These are phyloP conservation scores for Lablab purpureus DNA, from an alignment of 306 rosid species.

Conservation along the genomic window DNA sequence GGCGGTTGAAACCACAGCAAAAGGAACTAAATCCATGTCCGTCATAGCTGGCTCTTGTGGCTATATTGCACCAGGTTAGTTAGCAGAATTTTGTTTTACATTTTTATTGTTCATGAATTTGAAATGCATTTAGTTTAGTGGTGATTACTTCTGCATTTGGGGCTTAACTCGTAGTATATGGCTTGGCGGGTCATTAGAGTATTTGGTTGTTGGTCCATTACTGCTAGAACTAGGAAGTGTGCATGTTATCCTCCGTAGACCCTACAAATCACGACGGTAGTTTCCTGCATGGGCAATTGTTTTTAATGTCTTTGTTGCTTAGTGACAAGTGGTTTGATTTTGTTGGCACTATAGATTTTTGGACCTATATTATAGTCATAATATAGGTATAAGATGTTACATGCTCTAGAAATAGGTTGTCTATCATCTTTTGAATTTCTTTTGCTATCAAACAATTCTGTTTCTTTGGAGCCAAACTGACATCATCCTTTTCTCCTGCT, in stretches of 20 bases:
- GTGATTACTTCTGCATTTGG: slow-evolving; percentile 3
- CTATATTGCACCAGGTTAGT: slow-evolving; percentile 99
- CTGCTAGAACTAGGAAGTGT: neutral
- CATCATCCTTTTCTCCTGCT: slow-evolving; percentile 34
- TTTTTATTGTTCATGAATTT: slow-evolving; percentile 8
- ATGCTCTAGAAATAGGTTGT: slow-evolving; percentile 15
- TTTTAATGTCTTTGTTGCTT: slow-evolving; percentile 31
- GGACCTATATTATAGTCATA: neutral
- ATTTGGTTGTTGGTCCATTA: slow-evolving; percentile 24
- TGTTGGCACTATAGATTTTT: slow-evolving; percentile 4
- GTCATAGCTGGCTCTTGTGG: slow-evolving; percentile 96
- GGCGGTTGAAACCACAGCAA: slow-evolving; percentile 66
- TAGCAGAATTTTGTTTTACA: slow-evolving; percentile 37
- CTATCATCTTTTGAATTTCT: slow-evolving; percentile 27
- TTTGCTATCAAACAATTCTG: slow-evolving; percentile 4
- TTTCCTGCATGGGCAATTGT: slow-evolving; percentile 33
- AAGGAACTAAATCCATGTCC: slow-evolving; percentile 83
- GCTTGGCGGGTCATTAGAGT: slow-evolving; percentile 22
- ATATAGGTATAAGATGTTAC: neutral
- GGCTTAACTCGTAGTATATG: slow-evolving; percentile 12
- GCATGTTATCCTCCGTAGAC: slow-evolving; percentile 7
- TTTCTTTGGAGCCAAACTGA: slow-evolving; percentile 18
- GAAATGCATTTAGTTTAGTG: neutral
- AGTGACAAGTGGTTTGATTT: slow-evolving; percentile 12
- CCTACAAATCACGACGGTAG: slow-evolving; percentile 8